Percentiles rank a stretch among this genome's conserved stretches.
Conservation (phyloP, 176 grass and related monocot genomes). For the Poa annua region DNA sequence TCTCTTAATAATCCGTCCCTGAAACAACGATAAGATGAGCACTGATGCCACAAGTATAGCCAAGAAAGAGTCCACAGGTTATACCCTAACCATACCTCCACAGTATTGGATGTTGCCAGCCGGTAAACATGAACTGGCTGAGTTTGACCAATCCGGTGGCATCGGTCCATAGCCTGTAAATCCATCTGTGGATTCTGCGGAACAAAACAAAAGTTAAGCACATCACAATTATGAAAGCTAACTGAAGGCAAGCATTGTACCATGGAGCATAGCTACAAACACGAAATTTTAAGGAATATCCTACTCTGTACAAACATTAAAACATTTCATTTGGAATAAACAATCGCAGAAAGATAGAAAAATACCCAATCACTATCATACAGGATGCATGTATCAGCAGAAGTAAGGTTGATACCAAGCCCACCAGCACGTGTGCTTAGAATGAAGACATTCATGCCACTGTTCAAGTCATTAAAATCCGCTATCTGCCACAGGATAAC, state of each 20-base stretch:
- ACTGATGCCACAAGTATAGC: neutral
- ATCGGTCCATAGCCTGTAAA: constrained; percentile 98
- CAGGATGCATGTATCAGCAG: constrained; percentile 89
- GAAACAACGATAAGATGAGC: constrained; percentile 25
- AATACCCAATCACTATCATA: constrained; percentile 96
- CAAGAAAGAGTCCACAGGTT: neutral
- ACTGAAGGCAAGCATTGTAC: neutral
- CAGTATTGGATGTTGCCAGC: constrained; percentile 85
- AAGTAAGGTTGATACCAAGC: constrained; percentile 92
- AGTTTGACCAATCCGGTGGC: constrained; percentile 96
- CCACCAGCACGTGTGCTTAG: constrained; percentile 92
- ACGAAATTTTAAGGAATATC: neutral
- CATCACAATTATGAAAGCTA: constrained; percentile 1
- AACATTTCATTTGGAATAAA: constrained; percentile 15
- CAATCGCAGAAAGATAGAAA: neutral
- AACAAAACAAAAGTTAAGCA: constrained; percentile 7
- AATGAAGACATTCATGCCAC: constrained; percentile 72
- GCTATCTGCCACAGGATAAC: constrained; percentile 64
- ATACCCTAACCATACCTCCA: constrained; percentile 59
- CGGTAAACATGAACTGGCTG: constrained; percentile 90
- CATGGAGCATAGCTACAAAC: neutral
- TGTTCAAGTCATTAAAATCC: constrained; percentile 83
- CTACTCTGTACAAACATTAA: neutral
- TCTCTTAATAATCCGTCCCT: constrained; percentile 88
- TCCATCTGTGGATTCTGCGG: constrained; percentile 97